Evolutionary conservation across 495 filamentous ascomycete genomes (phyloP), one percentile per base, ranked within the genome.

Genomic region (Aspergillus heteromorphus): DNA sequence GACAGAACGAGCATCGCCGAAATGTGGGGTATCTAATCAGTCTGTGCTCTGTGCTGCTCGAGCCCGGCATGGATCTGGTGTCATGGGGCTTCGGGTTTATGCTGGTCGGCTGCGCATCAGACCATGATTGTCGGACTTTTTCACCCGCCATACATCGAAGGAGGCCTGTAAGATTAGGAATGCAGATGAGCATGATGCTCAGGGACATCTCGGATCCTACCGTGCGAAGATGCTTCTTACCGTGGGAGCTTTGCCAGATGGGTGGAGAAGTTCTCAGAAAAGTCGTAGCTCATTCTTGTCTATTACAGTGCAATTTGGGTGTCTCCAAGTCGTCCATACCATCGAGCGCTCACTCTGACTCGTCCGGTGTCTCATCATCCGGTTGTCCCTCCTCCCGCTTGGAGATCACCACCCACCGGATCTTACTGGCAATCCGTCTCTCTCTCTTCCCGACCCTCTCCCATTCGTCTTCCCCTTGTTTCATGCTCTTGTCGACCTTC

Each of bases 21-120:
- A 38, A 50, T 48, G 45, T 17, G 45, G 45, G 45, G 45, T 27
- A 48, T 48, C 23, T 29, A 30, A 17, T 48, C 16, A 8, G 34
- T 14, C 13, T 38, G 34, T 38, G 34, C 2, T 3, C 34, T 13
- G 11, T 34, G 34, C 11, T n/a, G 34, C 34, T 38, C 34, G 13
- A 13, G 34, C 13, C 11, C n/a, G 13, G 13, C 6, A 4, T 9
- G 13, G 34, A 38, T 38, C 3, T n/a, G 6, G 34, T 36, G 31
- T 11, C 31, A 34, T 34, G 31, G 31, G 31, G 13, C 31, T 34
- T 34, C 23, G 23, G 23, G 23, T 7, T 27, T 27, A 27, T 27
- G 23, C 23, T 27, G 23, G 23, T 27, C 23, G 4, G 7, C 3
- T 27, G 23, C 23, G 7, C 23, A 27, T 27, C 23, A 7, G 23